A percentile compares a stretch with the other conserved stretches of the same genome.
Evolutionary conservation across 352 stramenopile genomes (phyloP).

Genomic region (Aphanomyces cochlioides): DNA sequence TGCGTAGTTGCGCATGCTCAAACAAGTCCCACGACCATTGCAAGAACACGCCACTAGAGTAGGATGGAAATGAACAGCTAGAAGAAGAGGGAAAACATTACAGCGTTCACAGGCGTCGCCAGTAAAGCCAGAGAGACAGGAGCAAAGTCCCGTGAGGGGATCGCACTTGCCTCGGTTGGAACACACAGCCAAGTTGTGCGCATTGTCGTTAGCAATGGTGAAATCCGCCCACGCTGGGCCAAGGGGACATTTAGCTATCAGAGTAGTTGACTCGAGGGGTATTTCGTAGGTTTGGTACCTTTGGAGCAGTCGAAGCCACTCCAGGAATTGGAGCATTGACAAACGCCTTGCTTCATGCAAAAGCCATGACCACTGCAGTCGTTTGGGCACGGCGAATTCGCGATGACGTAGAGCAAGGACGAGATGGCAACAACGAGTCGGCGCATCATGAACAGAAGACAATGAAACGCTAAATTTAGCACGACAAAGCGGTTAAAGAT

Average conservation of each 20-base stretch:
- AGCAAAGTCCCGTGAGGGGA: conserved; percentile 51
- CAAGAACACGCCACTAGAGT: conserved; percentile 61
- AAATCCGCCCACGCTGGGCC: conserved; percentile 68
- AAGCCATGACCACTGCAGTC: conserved; percentile 68
- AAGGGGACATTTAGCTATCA: conserved; percentile 54
- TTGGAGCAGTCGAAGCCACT: conserved; percentile 59
- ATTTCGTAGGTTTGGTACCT: conserved; percentile 26
- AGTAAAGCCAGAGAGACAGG: conserved; percentile 67
- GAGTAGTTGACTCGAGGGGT: too few species aligned
- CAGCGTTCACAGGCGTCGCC: conserved; percentile 73
- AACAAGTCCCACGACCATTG: conserved; percentile 75
- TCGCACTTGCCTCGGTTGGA: conserved; percentile 80
- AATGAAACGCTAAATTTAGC: too few species aligned
- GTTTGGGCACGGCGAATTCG: conserved; percentile 47
- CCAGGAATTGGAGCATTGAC: conserved; percentile 47
- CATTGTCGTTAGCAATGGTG: conserved; percentile 50
- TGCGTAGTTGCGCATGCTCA: conserved; percentile 61
- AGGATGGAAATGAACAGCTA: not conserved
- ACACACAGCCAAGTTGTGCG: conserved; percentile 85
- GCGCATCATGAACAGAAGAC: not conserved
- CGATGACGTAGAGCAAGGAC: not conserved
- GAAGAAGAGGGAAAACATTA: conserved; percentile 32
- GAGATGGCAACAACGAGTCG: not conserved
- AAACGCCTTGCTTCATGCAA: conserved; percentile 54
- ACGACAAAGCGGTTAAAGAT: too few species aligned